Evolutionary conservation across 495 filamentous ascomycete species (phyloP).

Genomic region (Cercophora newfieldiana): DNA sequence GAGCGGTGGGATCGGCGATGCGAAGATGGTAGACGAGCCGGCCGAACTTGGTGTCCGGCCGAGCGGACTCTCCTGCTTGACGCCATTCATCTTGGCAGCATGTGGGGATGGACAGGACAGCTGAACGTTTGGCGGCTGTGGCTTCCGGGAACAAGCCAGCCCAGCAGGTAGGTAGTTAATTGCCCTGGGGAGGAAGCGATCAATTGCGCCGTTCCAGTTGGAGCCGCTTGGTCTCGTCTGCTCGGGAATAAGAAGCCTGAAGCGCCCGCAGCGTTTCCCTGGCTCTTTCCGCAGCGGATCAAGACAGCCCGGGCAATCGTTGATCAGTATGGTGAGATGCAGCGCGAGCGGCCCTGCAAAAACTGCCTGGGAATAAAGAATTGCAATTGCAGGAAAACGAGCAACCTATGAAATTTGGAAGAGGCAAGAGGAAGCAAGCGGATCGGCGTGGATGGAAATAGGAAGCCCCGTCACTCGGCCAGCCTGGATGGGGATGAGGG

Average conservation of each 20-base stretch:
- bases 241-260: slow-evolving; percentile 17
- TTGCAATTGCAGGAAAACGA: not conserved
- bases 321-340: not conserved
- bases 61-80: slow-evolving; percentile 15
- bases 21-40: slow-evolving; percentile 38
- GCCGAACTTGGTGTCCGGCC: slow-evolving; percentile 35
- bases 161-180: not conserved
- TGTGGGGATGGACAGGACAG: slow-evolving; percentile 2
- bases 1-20: slow-evolving; percentile 27
- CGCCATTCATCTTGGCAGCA: slow-evolving; percentile 17
- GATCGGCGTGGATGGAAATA: slow-evolving; percentile 10
- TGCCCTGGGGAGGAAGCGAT: not conserved
- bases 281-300: not conserved
- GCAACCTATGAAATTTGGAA: not conserved
- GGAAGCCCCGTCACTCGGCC: not conserved
- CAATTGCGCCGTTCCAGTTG: not conserved
- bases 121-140: slow-evolving; percentile 4
- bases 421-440: not conserved
- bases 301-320: not conserved
- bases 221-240: not conserved
- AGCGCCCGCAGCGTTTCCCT: not conserved
- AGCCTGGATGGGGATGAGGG: slow-evolving; percentile 7
- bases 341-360: not conserved
- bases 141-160: slow-evolving; percentile 4
- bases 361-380: not conserved